phyloP scores from a whole-genome alignment of 2,329 filamentous ascomycete species.

The Aspergillus cejpii region DNA sequence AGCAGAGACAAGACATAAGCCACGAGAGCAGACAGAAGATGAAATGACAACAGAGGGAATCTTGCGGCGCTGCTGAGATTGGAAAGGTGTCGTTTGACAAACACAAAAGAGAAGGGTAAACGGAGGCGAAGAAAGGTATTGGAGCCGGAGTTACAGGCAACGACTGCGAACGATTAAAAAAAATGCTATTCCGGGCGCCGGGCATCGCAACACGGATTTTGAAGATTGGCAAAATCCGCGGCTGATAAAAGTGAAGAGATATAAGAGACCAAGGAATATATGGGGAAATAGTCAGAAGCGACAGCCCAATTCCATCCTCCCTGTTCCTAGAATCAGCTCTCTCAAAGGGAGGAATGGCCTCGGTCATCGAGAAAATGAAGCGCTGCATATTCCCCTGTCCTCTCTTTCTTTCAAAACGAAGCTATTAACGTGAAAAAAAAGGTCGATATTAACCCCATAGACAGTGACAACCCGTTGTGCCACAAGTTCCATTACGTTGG shows the following conservation, averaged over 20 bases:
- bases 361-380: slow-evolving; percentile 24
- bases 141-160: slow-evolving; percentile 24
- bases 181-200: slow-evolving; percentile 30
- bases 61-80: slow-evolving; percentile 37
- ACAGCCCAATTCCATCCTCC: slow-evolving; percentile 16
- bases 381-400: slow-evolving; percentile 29
- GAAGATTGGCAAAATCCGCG: slow-evolving; percentile 15
- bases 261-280: slow-evolving; percentile 18
- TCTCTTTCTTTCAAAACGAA: slow-evolving; percentile 25
- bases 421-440: slow-evolving; percentile 39
- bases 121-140: slow-evolving; percentile 17
- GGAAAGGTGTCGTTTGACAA: slow-evolving; percentile 26
- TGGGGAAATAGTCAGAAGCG: slow-evolving; percentile 10
- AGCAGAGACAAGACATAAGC: slow-evolving; percentile 23
- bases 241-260: slow-evolving; percentile 16
- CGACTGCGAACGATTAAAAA: slow-evolving; percentile 30
- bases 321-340: slow-evolving; percentile 8
- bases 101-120: slow-evolving; percentile 15
- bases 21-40: slow-evolving; percentile 25
- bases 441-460: slow-evolving; percentile 38
- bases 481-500: slow-evolving; percentile 33
- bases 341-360: slow-evolving; percentile 13
- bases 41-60: slow-evolving; percentile 36
- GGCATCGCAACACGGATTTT: slow-evolving; percentile 18
- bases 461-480: slow-evolving; percentile 31